A percentile compares a stretch with the other conserved stretches of the same genome.
phyloP scores from a whole-genome alignment of 345 rosid species.

The Syzygium aromaticum region DNA sequence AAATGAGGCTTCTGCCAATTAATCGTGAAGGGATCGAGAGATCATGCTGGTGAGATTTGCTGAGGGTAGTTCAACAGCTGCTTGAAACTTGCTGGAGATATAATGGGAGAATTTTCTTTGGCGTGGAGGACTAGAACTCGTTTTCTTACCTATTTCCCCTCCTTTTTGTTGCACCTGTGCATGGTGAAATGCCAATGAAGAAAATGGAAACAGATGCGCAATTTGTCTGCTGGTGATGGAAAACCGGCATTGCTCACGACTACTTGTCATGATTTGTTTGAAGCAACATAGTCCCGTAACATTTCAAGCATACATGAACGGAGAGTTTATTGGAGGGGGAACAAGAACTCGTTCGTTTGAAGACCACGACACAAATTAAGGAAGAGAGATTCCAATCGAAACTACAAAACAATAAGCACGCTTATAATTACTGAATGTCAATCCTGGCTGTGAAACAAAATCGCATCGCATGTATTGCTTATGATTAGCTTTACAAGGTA shows the following conservation, averaged over 20 bases:
- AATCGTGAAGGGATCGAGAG: background rate
- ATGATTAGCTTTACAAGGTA: background rate
- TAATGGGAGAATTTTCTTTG: background rate
- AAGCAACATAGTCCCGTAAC: background rate
- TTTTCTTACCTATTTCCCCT: background rate
- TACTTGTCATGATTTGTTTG: background rate
- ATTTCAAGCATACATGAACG: background rate
- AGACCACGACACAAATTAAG: background rate
- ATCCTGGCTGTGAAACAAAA: background rate
- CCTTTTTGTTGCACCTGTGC: background rate
- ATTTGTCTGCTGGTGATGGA: background rate
- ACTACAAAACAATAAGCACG: background rate
- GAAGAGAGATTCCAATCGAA: background rate
- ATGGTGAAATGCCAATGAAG: background rate
- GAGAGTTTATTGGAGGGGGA: background rate
- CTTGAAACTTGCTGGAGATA: slow-evolving; percentile 8
- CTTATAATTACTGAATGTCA: background rate
- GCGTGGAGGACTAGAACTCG: background rate
- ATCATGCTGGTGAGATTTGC: slow-evolving; percentile 13
- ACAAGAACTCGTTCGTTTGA: background rate
- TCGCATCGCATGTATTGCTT: background rate
- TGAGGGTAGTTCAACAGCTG: slow-evolving; percentile 23
- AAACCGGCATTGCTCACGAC: background rate
- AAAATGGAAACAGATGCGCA: background rate
- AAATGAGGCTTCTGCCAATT: background rate